Evolutionary conservation across 1,284 basidiomycete genomes (phyloP).

Genomic region (Calocybe gambosa): DNA sequence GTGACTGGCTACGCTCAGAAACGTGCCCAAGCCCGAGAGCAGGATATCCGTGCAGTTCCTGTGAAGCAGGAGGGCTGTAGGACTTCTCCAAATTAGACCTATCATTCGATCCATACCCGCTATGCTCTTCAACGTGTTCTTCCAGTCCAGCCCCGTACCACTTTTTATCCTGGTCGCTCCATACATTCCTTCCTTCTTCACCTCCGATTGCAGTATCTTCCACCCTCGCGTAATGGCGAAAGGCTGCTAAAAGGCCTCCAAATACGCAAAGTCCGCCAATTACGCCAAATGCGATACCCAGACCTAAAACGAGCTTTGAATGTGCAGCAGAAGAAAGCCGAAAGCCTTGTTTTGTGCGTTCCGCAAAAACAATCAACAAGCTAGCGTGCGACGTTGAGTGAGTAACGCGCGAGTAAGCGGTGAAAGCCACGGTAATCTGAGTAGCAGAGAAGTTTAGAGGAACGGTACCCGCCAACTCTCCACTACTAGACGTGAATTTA

Average conservation of each 20-base stretch:
- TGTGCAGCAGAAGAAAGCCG: conserved; percentile 37
- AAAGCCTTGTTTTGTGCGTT: conserved; percentile 23
- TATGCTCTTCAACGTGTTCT: conserved; percentile 29
- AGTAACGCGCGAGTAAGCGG: conserved; percentile 56
- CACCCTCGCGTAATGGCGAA: conserved; percentile 49
- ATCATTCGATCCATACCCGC: conserved; percentile 21
- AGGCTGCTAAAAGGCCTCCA: conserved; percentile 45
- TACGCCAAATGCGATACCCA: conserved; percentile 57
- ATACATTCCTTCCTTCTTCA: conserved; percentile 48
- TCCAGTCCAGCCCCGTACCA: conserved; percentile 57
- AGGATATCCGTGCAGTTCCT: conserved; percentile 30
- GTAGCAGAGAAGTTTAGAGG: conserved; percentile 35
- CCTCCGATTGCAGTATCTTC: conserved; percentile 53
- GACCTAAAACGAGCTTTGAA: conserved; percentile 45
- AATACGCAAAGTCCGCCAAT: conserved; percentile 55
- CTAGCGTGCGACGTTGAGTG: conserved; percentile 66
- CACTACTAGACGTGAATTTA: conserved; percentile 39
- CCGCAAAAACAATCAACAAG: conserved; percentile 48
- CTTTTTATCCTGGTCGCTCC: conserved; percentile 55
- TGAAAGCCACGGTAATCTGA: conserved; percentile 50
- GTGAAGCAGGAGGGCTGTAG: conserved; percentile 17
- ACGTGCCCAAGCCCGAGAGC: conserved; percentile 47
- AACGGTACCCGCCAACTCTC: conserved; percentile 47
- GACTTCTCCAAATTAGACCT: conserved; percentile 17
- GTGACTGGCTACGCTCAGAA: conserved; percentile 31